These are phyloP conservation scores for Magnaporthiopsis poae DNA, from an alignment of 2,329 filamentous ascomycete species.

Conservation along the genomic window DNA sequence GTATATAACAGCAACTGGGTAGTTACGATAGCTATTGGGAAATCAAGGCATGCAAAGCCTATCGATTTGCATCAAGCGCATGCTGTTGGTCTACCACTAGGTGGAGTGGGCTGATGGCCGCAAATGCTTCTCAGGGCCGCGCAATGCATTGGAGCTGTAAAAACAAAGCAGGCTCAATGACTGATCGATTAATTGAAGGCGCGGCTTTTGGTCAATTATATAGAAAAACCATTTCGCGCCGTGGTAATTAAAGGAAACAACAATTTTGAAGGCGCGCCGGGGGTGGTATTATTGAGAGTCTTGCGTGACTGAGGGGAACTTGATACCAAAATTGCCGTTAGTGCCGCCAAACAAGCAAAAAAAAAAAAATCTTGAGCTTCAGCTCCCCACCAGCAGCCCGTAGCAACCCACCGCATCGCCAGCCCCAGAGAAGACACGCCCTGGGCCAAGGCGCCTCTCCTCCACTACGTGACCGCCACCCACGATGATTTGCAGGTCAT, in stretches of 20 bases:
- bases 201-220: neutral
- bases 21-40: neutral
- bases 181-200: neutral
- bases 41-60: neutral
- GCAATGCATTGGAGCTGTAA: neutral
- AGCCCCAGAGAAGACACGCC: neutral
- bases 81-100: neutral
- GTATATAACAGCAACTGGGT: neutral
- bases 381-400: neutral
- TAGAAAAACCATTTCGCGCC: neutral
- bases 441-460: neutral
- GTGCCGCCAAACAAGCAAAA: neutral
- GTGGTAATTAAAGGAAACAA: neutral
- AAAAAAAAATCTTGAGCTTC: neutral
- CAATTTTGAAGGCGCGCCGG: neutral
- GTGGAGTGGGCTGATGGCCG: neutral
- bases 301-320: neutral
- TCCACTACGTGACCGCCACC: constrained; percentile 6
- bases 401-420: neutral
- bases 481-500: constrained; percentile 36
- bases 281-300: neutral
- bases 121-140: neutral
- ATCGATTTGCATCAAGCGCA: neutral
- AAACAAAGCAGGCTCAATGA: neutral
- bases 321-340: no score